phyloP scores from a whole-genome alignment of 768 basidiomycete species.

The Xerocomus spinulosus region DNA sequence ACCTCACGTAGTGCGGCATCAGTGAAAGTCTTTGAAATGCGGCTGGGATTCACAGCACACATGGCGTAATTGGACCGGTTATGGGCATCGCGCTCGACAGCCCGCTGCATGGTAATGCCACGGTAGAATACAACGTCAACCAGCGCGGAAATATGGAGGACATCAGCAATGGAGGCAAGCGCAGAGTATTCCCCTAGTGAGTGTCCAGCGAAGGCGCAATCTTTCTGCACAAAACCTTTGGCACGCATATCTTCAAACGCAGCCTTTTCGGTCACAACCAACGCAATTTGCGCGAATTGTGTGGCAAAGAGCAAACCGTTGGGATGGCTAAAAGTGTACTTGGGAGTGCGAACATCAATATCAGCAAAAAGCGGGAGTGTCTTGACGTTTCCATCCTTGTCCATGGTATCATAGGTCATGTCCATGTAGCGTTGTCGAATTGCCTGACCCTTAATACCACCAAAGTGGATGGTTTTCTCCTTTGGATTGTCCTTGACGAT shows the following conservation, averaged over 20 bases:
- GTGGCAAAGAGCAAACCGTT: slow-evolving; percentile 94
- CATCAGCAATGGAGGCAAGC: slow-evolving; percentile 94
- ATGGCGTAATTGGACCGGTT: slow-evolving; percentile 97
- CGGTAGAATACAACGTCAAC: slow-evolving; percentile 99
- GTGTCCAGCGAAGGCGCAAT: slow-evolving; percentile 95
- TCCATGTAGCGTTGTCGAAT: slow-evolving; percentile 99
- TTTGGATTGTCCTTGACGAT: slow-evolving; percentile 99
- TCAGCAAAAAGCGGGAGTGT: slow-evolving; percentile 95
- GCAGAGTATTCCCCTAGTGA: slow-evolving; percentile 99
- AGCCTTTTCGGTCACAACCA: slow-evolving; percentile 97
- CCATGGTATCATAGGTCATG: slow-evolving; percentile 96
- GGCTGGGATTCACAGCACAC: slow-evolving; percentile 98
- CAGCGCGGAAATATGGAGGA: slow-evolving; percentile 89
- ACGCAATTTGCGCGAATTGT: slow-evolving; percentile 97
- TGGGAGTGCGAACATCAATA: slow-evolving; percentile 89
- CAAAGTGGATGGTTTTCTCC: slow-evolving; percentile 97
- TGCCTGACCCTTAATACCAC: slow-evolving; percentile 97
- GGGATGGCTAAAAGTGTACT: slow-evolving; percentile 98
- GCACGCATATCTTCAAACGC: slow-evolving; percentile 98
- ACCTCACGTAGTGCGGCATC: slow-evolving; percentile 96
- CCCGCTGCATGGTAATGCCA: slow-evolving; percentile 99
- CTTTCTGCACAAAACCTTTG: slow-evolving; percentile 90
- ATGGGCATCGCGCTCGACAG: slow-evolving; percentile 90
- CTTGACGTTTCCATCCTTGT: slow-evolving; percentile 93
- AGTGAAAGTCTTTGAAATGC: slow-evolving; percentile 90